A percentile compares a stretch with the other conserved stretches of the same genome.
Evolutionary conservation across 305 asterid species (phyloP).

Genomic region (Plantago rigida): DNA sequence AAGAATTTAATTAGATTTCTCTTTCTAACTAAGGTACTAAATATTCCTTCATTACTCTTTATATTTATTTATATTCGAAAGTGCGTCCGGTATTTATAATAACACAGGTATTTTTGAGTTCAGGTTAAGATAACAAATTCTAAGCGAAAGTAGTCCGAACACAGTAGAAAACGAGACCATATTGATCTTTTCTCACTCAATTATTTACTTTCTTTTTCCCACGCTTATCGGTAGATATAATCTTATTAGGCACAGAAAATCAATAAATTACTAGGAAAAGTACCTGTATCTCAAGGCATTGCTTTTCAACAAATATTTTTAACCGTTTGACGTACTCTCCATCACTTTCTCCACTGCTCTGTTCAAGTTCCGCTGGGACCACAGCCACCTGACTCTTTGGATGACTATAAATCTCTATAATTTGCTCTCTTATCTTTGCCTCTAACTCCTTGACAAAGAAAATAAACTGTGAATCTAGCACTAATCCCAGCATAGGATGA

Average conservation of each 20-base stretch:
- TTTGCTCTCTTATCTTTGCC: conserved; percentile 59
- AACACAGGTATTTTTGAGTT: too few relatives aligned
- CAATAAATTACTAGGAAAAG: conserved; percentile 16
- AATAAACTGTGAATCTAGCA: conserved; percentile 65
- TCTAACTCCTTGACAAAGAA: conserved; percentile 55
- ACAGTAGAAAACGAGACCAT: too few relatives aligned
- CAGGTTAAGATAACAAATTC: too few relatives aligned
- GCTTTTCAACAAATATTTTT: conserved; percentile 65
- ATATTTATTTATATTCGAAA: too few relatives aligned
- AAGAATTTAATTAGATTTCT: too few relatives aligned
- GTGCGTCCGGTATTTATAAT: too few relatives aligned
- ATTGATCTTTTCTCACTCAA: too few relatives aligned
- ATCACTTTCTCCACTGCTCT: conserved; percentile 58
- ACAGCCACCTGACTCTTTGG: conserved; percentile 84
- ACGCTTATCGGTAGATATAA: not conserved
- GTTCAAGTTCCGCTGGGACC: conserved; percentile 76
- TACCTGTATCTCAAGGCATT: conserved; percentile 93
- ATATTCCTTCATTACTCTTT: too few relatives aligned
- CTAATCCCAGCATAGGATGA: conserved; percentile 63
- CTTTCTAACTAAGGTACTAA: too few relatives aligned
- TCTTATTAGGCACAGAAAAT: not conserved
- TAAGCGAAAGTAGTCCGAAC: too few relatives aligned
- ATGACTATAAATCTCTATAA: conserved; percentile 60
- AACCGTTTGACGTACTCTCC: conserved; percentile 68
- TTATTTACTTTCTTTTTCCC: too few relatives aligned